Evolutionary conservation across 345 rosid species (phyloP), one percentile per base, ranked within the genome.

Genomic region (Populus ilicifolia): DNA sequence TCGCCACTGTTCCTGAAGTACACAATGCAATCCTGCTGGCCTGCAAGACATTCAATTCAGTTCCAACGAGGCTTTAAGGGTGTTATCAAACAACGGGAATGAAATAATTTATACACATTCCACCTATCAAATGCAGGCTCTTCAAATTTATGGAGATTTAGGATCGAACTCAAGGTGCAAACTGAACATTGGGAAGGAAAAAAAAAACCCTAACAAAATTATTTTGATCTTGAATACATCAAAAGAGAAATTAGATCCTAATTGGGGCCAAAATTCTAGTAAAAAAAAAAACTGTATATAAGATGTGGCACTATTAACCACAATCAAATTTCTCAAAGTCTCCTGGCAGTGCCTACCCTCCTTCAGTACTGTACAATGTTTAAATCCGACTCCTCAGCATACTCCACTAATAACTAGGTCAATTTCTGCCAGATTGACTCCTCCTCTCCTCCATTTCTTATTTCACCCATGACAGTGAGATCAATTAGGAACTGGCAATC

Each of bases 1-100:
- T 77, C 35, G 97, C 97, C 74, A 88, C 99, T n/a, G 99, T 92
- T 84, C 98, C 99, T n/a, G 98, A 95, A 74, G 98, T 93, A 81
- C 99, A 95, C 72, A 95, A 80, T 18, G 99, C 99, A 78, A 86
- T 90, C 77, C 46, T 81, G 74, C 99, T 93, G 65, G 88, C 97
- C 99, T 95, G 94, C 84, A 81, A 54, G 61, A 75, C 41, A 61
- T 81, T 23, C 8, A 72, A 62, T 61, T 69, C 67, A 29, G 56
- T 44, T 12, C 59, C 41, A 69, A 70, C 23, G 33, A 36, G 25
- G 46, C 13, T 56, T 35, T 66, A 33, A 35, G 70, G 39, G 33
- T 66, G 11, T 20, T 56, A 21, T 56, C 63, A 56, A 21, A 8
- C 7, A 7, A 56, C 0, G 27, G 63, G 18, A 56, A 23, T 21